Conservation (phyloP, 306 rosid species). For the Macrotyloma uniflorum region DNA sequence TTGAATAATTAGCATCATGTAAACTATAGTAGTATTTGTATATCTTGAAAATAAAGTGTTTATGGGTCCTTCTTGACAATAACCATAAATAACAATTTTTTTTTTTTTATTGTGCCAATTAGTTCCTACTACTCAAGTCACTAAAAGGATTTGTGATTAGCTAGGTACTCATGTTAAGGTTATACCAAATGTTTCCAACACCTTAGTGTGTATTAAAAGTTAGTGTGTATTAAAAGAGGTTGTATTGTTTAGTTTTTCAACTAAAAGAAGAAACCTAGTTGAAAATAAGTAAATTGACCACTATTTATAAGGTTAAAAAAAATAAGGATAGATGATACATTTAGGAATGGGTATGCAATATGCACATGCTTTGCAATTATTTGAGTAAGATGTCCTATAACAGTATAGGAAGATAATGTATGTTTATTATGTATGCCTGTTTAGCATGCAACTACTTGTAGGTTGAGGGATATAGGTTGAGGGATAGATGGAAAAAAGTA, state of each 20-base stretch:
- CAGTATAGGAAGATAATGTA: background rate
- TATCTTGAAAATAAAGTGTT: constrained; percentile 21
- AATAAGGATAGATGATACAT: background rate
- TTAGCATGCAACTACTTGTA: too few species aligned
- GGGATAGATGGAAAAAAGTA: too few species aligned
- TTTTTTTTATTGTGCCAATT: background rate
- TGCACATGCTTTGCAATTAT: background rate
- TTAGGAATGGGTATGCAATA: background rate
- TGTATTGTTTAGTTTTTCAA: background rate
- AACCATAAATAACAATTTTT: background rate
- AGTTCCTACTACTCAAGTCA: background rate
- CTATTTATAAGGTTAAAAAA: background rate
- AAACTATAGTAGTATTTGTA: background rate
- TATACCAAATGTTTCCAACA: background rate
- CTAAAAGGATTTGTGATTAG: background rate
- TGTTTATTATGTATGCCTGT: background rate
- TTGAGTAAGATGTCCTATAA: background rate
- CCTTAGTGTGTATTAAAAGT: too few species aligned
- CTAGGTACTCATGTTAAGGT: background rate
- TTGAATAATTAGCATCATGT: constrained; percentile 6
- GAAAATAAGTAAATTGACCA: background rate
- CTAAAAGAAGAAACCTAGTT: background rate
- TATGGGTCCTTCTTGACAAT: constrained; percentile 8
- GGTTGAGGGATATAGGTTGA: too few species aligned
- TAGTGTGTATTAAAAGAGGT: background rate